phyloP scores from a whole-genome alignment of 208 protist species.

The Trypanosoma avium region DNA sequence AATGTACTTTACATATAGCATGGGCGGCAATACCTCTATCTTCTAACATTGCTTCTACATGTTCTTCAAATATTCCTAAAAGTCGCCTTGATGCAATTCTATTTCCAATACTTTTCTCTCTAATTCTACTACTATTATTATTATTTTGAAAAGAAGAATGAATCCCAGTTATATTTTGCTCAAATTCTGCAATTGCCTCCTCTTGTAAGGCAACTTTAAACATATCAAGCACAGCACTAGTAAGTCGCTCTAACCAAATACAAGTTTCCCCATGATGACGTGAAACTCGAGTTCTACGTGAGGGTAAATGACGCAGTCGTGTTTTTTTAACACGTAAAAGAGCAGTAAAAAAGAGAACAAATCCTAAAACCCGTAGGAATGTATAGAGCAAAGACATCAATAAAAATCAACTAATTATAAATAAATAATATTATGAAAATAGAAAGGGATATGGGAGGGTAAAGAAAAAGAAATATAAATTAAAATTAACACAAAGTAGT shows the following conservation, averaged over 20 bases:
- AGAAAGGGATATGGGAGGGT: neutral
- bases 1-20: slow-evolving; percentile 60
- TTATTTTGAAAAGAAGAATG: neutral
- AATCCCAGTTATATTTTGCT: neutral
- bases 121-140: neutral
- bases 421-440: neutral
- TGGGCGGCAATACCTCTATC: slow-evolving; percentile 78
- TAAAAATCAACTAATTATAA: slow-evolving; percentile 6
- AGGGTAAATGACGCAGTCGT: slow-evolving; percentile 69
- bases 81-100: neutral
- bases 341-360: slow-evolving; percentile 31
- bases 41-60: slow-evolving; percentile 73
- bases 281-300: slow-evolving; percentile 71
- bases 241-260: slow-evolving; percentile 71
- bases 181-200: neutral
- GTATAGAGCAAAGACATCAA: slow-evolving; percentile 20
- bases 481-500: no score
- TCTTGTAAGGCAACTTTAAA: slow-evolving; percentile 33
- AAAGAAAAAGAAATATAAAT: slow-evolving; percentile 24
- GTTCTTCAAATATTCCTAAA: slow-evolving; percentile 52
- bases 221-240: slow-evolving; percentile 65
- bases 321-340: slow-evolving; percentile 66
- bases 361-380: slow-evolving; percentile 30
- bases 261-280: slow-evolving; percentile 72
- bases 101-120: neutral